Conservation (phyloP, 495 filamentous ascomycete species). For the Podospora anserina region DNA sequence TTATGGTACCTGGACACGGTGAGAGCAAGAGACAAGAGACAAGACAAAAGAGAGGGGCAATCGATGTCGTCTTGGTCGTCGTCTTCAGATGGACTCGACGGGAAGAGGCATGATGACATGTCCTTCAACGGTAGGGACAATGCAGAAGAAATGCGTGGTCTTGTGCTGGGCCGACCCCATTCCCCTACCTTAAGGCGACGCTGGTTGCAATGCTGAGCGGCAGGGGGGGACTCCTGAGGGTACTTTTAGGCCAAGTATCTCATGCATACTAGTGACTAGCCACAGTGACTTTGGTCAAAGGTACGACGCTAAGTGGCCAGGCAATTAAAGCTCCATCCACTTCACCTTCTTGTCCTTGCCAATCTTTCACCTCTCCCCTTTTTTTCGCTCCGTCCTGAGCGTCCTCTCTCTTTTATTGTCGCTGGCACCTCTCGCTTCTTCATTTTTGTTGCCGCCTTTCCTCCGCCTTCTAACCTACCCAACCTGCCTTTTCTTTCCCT, state of each 20-base stretch:
- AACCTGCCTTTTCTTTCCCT: slow-evolving; percentile 28
- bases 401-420: slow-evolving; percentile 19
- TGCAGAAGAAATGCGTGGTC: neutral
- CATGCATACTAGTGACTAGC: neutral
- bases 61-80: neutral
- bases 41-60: neutral
- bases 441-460: slow-evolving; percentile 24
- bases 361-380: slow-evolving; percentile 28
- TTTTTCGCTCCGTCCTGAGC: slow-evolving; percentile 15
- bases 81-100: neutral
- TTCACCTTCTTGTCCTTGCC: slow-evolving; percentile 20
- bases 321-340: slow-evolving; percentile 31
- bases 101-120: neutral
- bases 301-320: slow-evolving; percentile 14
- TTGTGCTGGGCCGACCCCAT: slow-evolving; percentile 6
- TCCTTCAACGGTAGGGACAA: neutral
- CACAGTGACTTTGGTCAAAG: slow-evolving; percentile 8
- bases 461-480: slow-evolving; percentile 20
- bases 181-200: neutral
- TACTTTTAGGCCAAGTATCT: slow-evolving; percentile 5
- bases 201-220: slow-evolving; percentile 18
- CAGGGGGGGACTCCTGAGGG: neutral
- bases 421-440: slow-evolving; percentile 28
- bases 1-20: neutral
- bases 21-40: neutral